Evolutionary conservation across 2,329 filamentous ascomycete genomes (phyloP), one percentile per base, ranked within the genome.

Genomic region (Magnaporthiopsis rhizophila): DNA sequence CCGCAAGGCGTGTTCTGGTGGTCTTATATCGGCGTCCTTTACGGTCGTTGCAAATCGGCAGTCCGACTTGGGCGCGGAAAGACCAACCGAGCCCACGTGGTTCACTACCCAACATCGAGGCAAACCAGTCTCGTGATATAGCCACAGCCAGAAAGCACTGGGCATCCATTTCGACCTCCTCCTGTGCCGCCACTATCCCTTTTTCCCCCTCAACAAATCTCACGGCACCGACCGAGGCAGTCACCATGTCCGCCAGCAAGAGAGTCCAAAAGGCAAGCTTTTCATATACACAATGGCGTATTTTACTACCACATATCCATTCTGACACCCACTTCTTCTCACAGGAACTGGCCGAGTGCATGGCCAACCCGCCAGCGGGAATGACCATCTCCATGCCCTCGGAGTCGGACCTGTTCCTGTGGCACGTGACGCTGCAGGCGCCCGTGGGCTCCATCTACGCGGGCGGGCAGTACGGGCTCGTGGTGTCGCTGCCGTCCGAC

Each of bases 391-490:
- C 71, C 65, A 80, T 85, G 24, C 74, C 80, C 64, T 72, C 75
- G 67, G 79, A 81, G 67, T 68, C 76, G 61, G 74, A 83, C 73
- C 74, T 86, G 64, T 78, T 82, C 77, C 77, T 72, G 56, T 86
- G 84, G 84, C 77, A 80, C 73, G 72, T 83, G 67, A 75, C 73
- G 21, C 75, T 86, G 65, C 57, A 70, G 2, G 81, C 81, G 1
- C 82, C 83, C 0, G 61, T 76, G 3, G 65, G 68, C 50, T 79
- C 80, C 3, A 71, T 77, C 68, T 86, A 84, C 78, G 72, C 75
- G 81, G 88, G 86, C 70, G 92, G 92, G 72, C 80, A 79, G 69
- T 97, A 92, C 83, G 85, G 85, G 69, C 78, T 97, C 66, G 78
- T 87, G 67, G 81, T 97, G 69, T 82, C 77, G 57, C 86, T 97